A percentile compares a stretch with the other conserved stretches of the same genome.
phyloP scores from a whole-genome alignment of 2,329 filamentous ascomycete genomes.

The Nemania sp. region DNA sequence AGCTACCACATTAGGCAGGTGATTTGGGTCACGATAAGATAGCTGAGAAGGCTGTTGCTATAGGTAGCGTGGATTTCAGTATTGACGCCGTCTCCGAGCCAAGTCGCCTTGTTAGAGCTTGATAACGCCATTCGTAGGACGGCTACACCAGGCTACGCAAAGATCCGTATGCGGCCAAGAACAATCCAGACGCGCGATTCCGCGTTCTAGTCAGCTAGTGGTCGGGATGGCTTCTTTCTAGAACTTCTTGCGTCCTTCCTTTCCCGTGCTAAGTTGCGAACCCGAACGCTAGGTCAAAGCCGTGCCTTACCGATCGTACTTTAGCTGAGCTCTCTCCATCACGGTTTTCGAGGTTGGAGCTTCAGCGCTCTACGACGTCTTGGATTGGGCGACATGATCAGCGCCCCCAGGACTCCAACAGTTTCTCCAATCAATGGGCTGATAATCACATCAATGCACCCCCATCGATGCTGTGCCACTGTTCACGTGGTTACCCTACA shows the following conservation, averaged over 20 bases:
- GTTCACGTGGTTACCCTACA: neutral
- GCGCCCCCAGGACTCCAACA: neutral
- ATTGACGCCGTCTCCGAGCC: conserved; percentile 10
- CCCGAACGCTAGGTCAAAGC: neutral
- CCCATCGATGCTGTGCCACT: neutral
- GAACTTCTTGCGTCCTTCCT: conserved; percentile 29
- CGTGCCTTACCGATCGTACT: neutral
- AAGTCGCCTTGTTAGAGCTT: conserved; percentile 23
- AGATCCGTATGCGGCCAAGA: conserved; percentile 19
- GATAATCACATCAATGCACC: neutral
- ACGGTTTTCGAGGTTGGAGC: neutral
- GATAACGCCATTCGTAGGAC: conserved; percentile 31
- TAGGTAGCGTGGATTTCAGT: conserved; percentile 7
- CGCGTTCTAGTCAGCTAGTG: neutral
- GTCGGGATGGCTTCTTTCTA: conserved; percentile 14
- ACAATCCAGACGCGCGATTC: neutral
- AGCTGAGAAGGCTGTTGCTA: conserved; percentile 21
- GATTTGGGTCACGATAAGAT: conserved; percentile 29
- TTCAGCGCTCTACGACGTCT: neutral
- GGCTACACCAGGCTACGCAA: neutral
- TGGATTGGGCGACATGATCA: neutral
- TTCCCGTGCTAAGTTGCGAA: neutral
- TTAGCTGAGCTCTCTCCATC: neutral
- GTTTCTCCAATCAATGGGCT: neutral
- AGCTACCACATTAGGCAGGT: conserved; percentile 35